phyloP scores from a whole-genome alignment of 2,329 filamentous ascomycete species.

The Hyphodiscus sp. region DNA sequence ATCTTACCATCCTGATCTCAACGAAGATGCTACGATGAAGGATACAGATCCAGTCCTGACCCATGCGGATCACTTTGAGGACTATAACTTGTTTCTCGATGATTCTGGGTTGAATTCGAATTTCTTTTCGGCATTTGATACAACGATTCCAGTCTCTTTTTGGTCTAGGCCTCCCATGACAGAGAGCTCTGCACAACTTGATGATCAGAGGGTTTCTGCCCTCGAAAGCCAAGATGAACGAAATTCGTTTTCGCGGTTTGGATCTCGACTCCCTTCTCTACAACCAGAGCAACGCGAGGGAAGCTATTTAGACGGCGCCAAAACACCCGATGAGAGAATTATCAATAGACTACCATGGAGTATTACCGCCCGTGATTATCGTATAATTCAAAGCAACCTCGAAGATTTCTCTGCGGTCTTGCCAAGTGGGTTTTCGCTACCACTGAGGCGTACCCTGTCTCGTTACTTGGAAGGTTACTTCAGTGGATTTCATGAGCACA shows the following conservation, averaged over 20 bases:
- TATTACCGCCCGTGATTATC: slow-evolving; percentile 48
- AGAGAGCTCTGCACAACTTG: not conserved
- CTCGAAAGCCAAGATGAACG: not conserved
- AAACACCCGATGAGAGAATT: not conserved
- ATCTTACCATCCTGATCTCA: not conserved
- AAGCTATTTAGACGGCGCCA: not conserved
- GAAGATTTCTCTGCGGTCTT: slow-evolving; percentile 55
- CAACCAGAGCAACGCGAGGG: slow-evolving; percentile 6
- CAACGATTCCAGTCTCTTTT: not conserved
- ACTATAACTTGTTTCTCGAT: not conserved
- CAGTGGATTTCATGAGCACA: slow-evolving; percentile 55
- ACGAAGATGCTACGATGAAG: not conserved
- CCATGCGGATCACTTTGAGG: not conserved
- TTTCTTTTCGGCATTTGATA: not conserved
- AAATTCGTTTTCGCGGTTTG: slow-evolving; percentile 4
- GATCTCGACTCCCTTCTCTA: slow-evolving; percentile 12
- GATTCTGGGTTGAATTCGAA: not conserved
- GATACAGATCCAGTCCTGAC: not conserved
- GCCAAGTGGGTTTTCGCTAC: slow-evolving; percentile 58
- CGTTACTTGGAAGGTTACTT: slow-evolving; percentile 66
- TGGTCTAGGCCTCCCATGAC: not conserved
- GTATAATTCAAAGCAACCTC: slow-evolving; percentile 33
- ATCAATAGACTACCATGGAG: slow-evolving; percentile 23
- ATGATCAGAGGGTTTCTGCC: not conserved
- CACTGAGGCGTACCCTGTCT: slow-evolving; percentile 61